Evolutionary conservation across 352 stramenopile genomes (phyloP), one percentile per base, ranked within the genome.

Genomic region (Peronospora farinosa): DNA sequence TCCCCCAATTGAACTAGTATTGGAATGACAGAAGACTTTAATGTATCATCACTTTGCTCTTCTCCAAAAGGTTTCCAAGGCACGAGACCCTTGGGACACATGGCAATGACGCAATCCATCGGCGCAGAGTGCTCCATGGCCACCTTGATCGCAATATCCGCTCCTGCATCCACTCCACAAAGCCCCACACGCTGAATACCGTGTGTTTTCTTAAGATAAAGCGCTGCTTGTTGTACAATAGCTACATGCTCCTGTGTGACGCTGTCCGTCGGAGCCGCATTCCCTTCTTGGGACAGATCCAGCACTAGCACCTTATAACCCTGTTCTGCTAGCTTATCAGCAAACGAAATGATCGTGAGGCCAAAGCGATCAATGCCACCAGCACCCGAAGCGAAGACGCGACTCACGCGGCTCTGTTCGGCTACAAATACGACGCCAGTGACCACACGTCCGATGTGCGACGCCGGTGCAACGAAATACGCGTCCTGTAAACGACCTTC

Each of bases 301-400:
- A 88, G 48, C 43, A 88, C 78, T 37, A 92, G 54, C 45, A 95
- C 81, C 51, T 95, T 92, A 64, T 92, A 95, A 44, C 81, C 80
- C 54, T 95, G 84, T 49, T 95, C 84, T 3, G 81, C 81, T 41
- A 95, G 60, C 38, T 92, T 91, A 56, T 95, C 84, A 4, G 84
- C 84, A 54, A 92, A 95, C 4, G 78, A 79, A 44, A 86, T 60
- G 36, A 63, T 70, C 15, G 77, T 74, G 32, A 86, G 66, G 0
- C 72, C 69, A 43, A 88, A 86, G 13, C 51, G 48, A 12, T 78
- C 61, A 11, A 54, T 52, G 3, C 52, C 47, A 3, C 39, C 56
- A 7, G 49, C 13, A 2, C 31, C 38, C 6, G 53, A 32, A 8
- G 57, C 21, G 39, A 82, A 68, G 28, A 63, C 63, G 44, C 57